Percentiles rank a stretch among this genome's conserved stretches.
phyloP scores from a whole-genome alignment of 169 alveolate genomes.

The Eimeria necatrix region DNA sequence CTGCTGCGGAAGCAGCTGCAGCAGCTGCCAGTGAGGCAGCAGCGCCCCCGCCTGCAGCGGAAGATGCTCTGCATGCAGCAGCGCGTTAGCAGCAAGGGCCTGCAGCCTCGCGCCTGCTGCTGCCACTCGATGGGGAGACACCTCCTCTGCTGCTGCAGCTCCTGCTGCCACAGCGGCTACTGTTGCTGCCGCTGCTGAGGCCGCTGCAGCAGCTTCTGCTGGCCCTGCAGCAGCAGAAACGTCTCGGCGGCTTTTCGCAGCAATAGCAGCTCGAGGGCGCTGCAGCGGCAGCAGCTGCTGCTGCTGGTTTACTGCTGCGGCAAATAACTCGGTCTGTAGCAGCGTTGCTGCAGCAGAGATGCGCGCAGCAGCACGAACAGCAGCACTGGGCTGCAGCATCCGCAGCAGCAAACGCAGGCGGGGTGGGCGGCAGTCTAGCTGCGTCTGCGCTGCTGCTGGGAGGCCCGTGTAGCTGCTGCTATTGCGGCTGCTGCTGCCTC shows the following conservation, averaged over 20 bases:
- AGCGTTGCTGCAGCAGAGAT: slow-evolving; percentile 38
- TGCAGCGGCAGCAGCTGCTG: slow-evolving; percentile 14
- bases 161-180: slow-evolving; percentile 58
- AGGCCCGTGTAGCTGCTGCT: slow-evolving; percentile 72
- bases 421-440: slow-evolving; percentile 62
- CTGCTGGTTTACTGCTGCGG: slow-evolving; percentile 43
- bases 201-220: slow-evolving; percentile 45
- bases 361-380: slow-evolving; percentile 71
- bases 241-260: neutral
- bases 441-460: slow-evolving; percentile 29
- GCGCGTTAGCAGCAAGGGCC: slow-evolving; percentile 43
- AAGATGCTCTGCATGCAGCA: slow-evolving; percentile 65
- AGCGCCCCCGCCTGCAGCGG: slow-evolving; percentile 56
- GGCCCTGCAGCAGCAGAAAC: slow-evolving; percentile 40
- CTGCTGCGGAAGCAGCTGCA: slow-evolving; percentile 74
- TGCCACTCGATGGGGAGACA: slow-evolving; percentile 24
- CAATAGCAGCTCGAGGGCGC: neutral
- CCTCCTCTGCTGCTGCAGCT: slow-evolving; percentile 66
- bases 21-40: slow-evolving; percentile 74
- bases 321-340: neutral
- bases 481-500: slow-evolving; percentile 62
- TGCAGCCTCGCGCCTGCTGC: slow-evolving; percentile 56
- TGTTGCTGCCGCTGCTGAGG: slow-evolving; percentile 39
- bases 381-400: slow-evolving; percentile 63
- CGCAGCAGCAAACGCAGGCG: slow-evolving; percentile 67